Evolutionary conservation across 345 rosid species (phyloP).

Genomic region (Eucalyptus sp.): DNA sequence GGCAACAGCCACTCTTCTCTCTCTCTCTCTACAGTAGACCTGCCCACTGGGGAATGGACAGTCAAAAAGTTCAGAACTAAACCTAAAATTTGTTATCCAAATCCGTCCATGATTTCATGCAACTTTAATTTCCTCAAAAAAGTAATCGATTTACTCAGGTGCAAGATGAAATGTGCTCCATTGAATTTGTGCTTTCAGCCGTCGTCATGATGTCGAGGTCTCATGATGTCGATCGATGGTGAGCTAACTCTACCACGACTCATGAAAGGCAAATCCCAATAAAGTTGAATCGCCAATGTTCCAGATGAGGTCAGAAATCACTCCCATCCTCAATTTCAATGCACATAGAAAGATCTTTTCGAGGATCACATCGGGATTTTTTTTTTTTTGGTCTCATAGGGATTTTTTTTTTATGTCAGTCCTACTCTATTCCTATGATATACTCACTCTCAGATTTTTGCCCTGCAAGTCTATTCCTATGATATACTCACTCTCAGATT

Average conservation of each 20-base stretch:
- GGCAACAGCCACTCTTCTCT: not conserved
- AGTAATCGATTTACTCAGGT: not conserved
- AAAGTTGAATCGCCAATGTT: not conserved
- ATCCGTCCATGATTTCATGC: not conserved
- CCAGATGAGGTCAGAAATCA: not conserved
- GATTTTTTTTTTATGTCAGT: too few relatives aligned
- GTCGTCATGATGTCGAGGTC: accelerated
- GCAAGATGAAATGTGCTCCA: not conserved
- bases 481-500: too few relatives aligned
- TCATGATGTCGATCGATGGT: not conserved
- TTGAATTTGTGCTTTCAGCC: not conserved
- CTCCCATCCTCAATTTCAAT: not conserved
- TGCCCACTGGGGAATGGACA: not conserved
- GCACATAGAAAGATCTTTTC: not conserved
- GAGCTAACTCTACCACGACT: not conserved
- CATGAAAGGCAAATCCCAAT: not conserved
- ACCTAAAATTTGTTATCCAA: not conserved
- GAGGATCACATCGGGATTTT: not conserved
- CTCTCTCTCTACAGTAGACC: not conserved
- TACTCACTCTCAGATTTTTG: too few relatives aligned
- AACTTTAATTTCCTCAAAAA: not conserved
- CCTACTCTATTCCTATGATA: too few relatives aligned
- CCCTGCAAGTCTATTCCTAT: too few relatives aligned
- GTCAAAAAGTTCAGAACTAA: not conserved
- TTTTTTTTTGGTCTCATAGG: too few relatives aligned